Evolutionary conservation across 805 yeast species (phyloP).

Genomic region (Lachancea nothofagi): DNA sequence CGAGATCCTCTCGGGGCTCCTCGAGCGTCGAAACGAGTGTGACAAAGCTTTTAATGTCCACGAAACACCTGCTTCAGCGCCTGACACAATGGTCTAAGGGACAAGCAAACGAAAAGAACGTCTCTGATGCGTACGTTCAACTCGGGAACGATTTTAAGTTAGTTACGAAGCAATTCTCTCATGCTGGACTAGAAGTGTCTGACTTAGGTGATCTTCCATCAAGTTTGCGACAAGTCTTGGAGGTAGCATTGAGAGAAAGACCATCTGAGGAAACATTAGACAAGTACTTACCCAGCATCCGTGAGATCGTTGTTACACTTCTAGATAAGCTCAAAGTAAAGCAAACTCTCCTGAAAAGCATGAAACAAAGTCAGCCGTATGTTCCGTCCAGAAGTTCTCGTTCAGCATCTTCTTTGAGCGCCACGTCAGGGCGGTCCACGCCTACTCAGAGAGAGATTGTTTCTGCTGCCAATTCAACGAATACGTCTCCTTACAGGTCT

Average conservation of each 20-base stretch:
- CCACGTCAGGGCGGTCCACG: slow-evolving; percentile 8
- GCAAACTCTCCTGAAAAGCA: slow-evolving; percentile 44
- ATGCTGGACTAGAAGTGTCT: slow-evolving; percentile 71
- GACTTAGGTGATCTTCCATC: slow-evolving; percentile 91
- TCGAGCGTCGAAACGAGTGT: slow-evolving; percentile 70
- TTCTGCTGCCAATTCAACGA: not conserved
- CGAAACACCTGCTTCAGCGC: slow-evolving; percentile 81
- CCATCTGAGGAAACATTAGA: slow-evolving; percentile 83
- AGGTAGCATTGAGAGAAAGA: slow-evolving; percentile 76
- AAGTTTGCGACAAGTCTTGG: slow-evolving; percentile 70
- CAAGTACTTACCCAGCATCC: slow-evolving; percentile 71
- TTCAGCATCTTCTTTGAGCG: not conserved
- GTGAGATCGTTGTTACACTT: slow-evolving; percentile 77
- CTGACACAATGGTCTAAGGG: slow-evolving; percentile 86
- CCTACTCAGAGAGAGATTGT: not conserved
- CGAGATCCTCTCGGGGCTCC: slow-evolving; percentile 13
- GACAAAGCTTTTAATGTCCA: slow-evolving; percentile 73
- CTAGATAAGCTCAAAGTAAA: slow-evolving; percentile 76
- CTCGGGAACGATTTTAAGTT: slow-evolving; percentile 91
- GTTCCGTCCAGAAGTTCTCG: slow-evolving; percentile 4
- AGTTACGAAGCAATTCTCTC: slow-evolving; percentile 71
- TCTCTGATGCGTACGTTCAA: slow-evolving; percentile 84
- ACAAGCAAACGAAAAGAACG: slow-evolving; percentile 73
- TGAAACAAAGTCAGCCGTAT: slow-evolving; percentile 17
- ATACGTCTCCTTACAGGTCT: slow-evolving; percentile 1